These are phyloP conservation scores for Penicillium glabrum DNA, from an alignment of 2,329 filamentous ascomycete genomes.

Conservation along the genomic window DNA sequence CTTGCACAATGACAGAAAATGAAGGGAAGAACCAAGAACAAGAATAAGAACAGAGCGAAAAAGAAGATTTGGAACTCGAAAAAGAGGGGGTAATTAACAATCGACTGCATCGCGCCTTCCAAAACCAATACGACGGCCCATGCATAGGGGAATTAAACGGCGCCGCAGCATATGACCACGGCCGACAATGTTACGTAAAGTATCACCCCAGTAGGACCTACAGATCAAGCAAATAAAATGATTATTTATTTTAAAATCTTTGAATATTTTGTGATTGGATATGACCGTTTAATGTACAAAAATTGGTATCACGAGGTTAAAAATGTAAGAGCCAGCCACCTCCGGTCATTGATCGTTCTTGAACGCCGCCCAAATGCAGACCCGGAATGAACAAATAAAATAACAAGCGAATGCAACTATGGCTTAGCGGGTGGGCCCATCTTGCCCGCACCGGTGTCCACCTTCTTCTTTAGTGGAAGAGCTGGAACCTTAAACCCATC, in stretches of 20 bases:
- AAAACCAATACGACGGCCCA: no score
- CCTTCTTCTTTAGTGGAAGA: constrained; percentile 71
- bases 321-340: neutral
- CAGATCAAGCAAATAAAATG: no score
- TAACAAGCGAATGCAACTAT: constrained; percentile 6
- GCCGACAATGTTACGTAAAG: no score
- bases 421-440: constrained; percentile 46
- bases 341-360: neutral
- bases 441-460: constrained; percentile 63
- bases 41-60: no score
- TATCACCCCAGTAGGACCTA: no score
- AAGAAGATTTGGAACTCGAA: no score
- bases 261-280: neutral
- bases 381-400: constrained; percentile 9
- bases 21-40: no score
- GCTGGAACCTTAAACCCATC: constrained; percentile 81
- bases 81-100: no score
- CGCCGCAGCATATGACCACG: no score
- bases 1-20: no score
- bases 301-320: neutral
- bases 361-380: constrained; percentile 20
- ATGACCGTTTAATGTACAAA: neutral
- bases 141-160: no score
- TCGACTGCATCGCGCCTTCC: no score
- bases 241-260: neutral